Evolutionary conservation across 306 rosid species (phyloP).

Genomic region (Sesbania bispinosa): DNA sequence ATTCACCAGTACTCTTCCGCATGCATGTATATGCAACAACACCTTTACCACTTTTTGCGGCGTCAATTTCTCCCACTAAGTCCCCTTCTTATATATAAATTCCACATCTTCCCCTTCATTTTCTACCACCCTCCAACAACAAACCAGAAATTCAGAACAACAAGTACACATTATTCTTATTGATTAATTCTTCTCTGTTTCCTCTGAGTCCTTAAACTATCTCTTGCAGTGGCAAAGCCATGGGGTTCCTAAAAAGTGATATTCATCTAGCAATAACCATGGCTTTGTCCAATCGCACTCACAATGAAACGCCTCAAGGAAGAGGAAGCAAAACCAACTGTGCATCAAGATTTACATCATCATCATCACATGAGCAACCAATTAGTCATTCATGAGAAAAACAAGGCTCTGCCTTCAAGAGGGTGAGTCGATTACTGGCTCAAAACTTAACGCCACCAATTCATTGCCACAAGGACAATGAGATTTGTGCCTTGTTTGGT

Average conservation of each 20-base stretch:
- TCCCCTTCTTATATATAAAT: constrained; percentile 47
- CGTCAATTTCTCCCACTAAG: constrained; percentile 49
- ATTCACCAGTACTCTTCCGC: constrained; percentile 56
- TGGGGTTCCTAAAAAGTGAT: constrained; percentile 57
- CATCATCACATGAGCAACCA: background rate
- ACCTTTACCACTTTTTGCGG: constrained; percentile 67
- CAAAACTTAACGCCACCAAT: constrained; percentile 41
- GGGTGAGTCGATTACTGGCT: constrained; percentile 55
- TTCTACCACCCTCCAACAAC: constrained; percentile 23
- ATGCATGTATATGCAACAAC: constrained; percentile 1
- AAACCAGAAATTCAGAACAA: background rate
- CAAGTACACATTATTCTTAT: background rate
- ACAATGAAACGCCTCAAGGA: constrained; percentile 31
- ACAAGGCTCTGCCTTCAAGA: constrained; percentile 41
- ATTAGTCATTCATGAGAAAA: background rate
- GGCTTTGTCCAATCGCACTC: constrained; percentile 72
- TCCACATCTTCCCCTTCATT: constrained; percentile 34
- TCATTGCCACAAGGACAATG: constrained; percentile 55
- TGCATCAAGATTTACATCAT: background rate
- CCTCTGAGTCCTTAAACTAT: background rate
- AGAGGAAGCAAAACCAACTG: constrained; percentile 12
- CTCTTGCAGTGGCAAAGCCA: constrained; percentile 42
- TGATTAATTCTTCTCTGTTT: background rate
- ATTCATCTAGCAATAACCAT: constrained; percentile 62
- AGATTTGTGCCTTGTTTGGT: constrained; percentile 31